phyloP scores from a whole-genome alignment of 1,284 basidiomycete genomes.

The Paramarasmius palmivorus region DNA sequence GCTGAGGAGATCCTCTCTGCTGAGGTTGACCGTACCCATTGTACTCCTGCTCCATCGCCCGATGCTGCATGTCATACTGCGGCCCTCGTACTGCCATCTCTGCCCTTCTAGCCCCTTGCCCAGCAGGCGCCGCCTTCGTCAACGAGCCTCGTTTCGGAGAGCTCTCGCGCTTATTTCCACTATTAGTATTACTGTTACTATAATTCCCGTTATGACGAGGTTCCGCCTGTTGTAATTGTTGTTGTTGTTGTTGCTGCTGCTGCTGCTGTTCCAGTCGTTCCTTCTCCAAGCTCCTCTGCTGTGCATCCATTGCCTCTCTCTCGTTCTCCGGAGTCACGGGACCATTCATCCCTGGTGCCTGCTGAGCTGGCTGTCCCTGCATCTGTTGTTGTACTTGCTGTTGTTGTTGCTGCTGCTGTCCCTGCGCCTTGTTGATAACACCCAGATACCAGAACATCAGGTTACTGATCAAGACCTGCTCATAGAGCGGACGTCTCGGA shows the following conservation, averaged over 20 bases:
- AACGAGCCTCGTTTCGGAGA: conserved; percentile 55
- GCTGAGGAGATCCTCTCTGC: conserved; percentile 20
- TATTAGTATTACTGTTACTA: conserved; percentile 25
- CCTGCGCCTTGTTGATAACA: conserved; percentile 89
- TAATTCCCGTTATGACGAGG: conserved; percentile 37
- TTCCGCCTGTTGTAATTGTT: conserved; percentile 42
- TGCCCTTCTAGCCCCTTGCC: conserved; percentile 61
- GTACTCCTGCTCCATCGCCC: conserved; percentile 88
- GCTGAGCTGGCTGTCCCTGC: conserved; percentile 24
- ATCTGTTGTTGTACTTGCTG: conserved; percentile 2
- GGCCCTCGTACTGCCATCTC: conserved; percentile 88
- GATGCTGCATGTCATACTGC: conserved; percentile 91
- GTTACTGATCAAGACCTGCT: conserved; percentile 98
- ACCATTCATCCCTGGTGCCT: not conserved
- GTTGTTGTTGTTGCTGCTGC: conserved; percentile 45
- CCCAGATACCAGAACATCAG: conserved; percentile 99
- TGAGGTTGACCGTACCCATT: conserved; percentile 24
- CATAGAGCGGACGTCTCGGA: conserved; percentile 92
- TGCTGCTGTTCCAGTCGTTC: conserved; percentile 46
- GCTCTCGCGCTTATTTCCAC: conserved; percentile 53
- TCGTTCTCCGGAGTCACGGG: conserved; percentile 17
- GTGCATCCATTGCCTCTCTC: conserved; percentile 43
- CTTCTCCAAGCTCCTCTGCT: conserved; percentile 38
- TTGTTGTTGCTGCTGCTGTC: conserved; percentile 19
- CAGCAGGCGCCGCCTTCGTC: conserved; percentile 49